phyloP scores from a whole-genome alignment of 192 early-diverging fungal species.

The Linnemannia hyalina region DNA sequence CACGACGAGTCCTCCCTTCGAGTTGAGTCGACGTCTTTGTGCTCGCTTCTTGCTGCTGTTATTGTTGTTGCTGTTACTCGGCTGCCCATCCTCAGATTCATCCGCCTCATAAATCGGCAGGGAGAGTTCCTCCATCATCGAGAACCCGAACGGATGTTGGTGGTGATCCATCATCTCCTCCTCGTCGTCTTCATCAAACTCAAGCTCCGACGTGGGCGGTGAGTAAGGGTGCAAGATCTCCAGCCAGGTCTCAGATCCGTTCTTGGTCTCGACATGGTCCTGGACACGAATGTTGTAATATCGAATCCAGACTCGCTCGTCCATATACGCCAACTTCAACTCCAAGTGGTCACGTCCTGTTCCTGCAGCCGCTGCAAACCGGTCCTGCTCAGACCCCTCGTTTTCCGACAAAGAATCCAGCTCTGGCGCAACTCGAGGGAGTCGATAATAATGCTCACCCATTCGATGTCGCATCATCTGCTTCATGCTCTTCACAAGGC shows the following conservation, averaged over 20 bases:
- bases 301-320: conserved; percentile 42
- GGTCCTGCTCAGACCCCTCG: not conserved
- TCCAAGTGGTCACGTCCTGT: conserved; percentile 43
- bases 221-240: conserved; percentile 30
- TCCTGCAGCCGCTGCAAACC: not conserved
- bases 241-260: conserved; percentile 41
- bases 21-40: not conserved
- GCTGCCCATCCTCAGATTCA: not conserved
- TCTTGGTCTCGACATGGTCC: conserved; percentile 38
- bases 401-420: not conserved
- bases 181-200: conserved; percentile 14
- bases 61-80: too few species aligned
- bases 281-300: conserved; percentile 49
- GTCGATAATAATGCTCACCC: conserved; percentile 22
- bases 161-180: not conserved
- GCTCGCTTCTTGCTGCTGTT: not conserved
- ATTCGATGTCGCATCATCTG: conserved; percentile 20
- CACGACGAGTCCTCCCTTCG: not conserved
- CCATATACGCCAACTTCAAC: conserved; percentile 31
- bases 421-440: conserved; percentile 29
- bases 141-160: conserved; percentile 1
- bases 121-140: conserved; percentile 3
- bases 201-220: not conserved
- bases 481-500: conserved; percentile 26
- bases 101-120: not conserved